Base-by-base conservation (phyloP, 1,284 basidiomycete species). In the Tilletia horrida region DNA sequence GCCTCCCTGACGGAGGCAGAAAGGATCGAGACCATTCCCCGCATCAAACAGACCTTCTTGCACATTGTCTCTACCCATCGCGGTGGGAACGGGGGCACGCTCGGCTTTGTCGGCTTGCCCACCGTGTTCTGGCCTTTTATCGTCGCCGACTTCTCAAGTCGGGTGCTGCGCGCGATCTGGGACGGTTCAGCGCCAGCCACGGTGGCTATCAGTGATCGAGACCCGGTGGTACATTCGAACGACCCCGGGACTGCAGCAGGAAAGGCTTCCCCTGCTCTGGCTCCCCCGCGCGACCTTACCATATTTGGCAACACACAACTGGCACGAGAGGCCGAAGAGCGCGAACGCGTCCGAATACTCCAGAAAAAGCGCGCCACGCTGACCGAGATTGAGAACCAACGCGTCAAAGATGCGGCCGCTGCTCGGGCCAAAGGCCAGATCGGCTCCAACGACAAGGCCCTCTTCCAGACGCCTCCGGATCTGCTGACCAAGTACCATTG, bases 91-190 rank as follows among this genome's bases (percentile, higher is more conserved):
- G n/a, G 43, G 29, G 62, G 40, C 43, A 67, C 69, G 8, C 61
- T 78, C 6, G 73, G 67, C 0, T 73, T 77, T 48, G 68, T 73
- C 1, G 75, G 75, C 3, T 35, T 78, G 25, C 48, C 72, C 4
- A 67, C 77, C 9, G 63, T 65, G n/a, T 70, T 55, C 21, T 73
- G 71, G 62, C 75, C 75, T 9, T 77, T 77, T 27, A 52, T 52
- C 18, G 66, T 69, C 40, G 68, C 70, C 52, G 74, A 77, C 55
- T 48, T 76, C 16, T 57, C 67, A 35, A 66, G 63, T 13, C 68
- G 70, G 3, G 70, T 70, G 70, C 63, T 77, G 16, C 64, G 67
- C 7, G 66, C 65, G 13, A 70, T 78, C 4, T 77, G 74, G 72
- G 29, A 64, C 1, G 73, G 72, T 25, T 66, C 64, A 42, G 62